Conservation (phyloP, 257 asterid genomes). For the Gardenia jasminoides region DNA sequence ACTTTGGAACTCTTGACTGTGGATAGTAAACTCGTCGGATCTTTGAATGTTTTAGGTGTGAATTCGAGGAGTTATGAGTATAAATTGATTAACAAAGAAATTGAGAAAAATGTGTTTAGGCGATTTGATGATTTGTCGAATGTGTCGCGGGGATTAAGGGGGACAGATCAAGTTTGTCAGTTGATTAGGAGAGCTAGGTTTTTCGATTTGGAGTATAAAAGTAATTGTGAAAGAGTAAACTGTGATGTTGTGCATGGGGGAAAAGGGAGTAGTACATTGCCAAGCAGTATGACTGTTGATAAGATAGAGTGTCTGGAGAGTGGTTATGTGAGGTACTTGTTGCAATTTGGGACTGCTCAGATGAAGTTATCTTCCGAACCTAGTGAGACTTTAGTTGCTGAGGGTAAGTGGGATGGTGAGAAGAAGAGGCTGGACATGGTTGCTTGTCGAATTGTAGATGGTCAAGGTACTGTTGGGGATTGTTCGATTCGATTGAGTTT, state of each 20-base stretch:
- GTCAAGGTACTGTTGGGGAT: constrained; percentile 57
- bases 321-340: constrained; percentile 69
- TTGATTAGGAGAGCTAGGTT: constrained; percentile 36
- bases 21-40: constrained; percentile 25
- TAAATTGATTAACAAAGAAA: constrained; percentile 64
- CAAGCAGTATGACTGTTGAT: constrained; percentile 38
- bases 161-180: constrained; percentile 32
- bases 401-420: constrained; percentile 76
- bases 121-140: constrained; percentile 38
- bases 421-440: constrained; percentile 70
- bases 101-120: constrained; percentile 40
- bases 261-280: constrained; percentile 32
- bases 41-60: constrained; percentile 51
- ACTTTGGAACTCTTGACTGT: constrained; percentile 42
- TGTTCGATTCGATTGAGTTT: constrained; percentile 70
- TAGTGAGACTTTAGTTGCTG: constrained; percentile 56
- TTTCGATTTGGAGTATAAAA: constrained; percentile 47
- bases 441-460: constrained; percentile 70
- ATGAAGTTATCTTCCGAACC: constrained; percentile 10
- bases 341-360: constrained; percentile 47
- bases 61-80: constrained; percentile 63
- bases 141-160: constrained; percentile 46
- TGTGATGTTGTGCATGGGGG: constrained; percentile 57
- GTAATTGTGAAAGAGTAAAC: constrained; percentile 53
- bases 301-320: constrained; percentile 51